Percentiles rank a stretch among this genome's conserved stretches.
These are phyloP conservation scores for Sequoia sempervirens DNA, from an alignment of 75 land plant genomes.

Conservation along the genomic window DNA sequence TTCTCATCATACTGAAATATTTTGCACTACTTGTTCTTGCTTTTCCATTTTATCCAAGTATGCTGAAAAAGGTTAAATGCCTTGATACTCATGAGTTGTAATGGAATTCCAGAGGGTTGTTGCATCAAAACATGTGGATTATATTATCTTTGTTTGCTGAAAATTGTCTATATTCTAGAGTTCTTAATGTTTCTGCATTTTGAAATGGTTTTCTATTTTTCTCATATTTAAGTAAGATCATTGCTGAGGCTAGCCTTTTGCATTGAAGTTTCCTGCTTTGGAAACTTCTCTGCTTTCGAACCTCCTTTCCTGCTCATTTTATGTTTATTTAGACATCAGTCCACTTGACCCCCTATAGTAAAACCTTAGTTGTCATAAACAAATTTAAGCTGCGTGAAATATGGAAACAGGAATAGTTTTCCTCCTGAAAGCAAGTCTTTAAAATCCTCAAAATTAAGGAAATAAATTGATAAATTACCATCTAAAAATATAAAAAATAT, in stretches of 20 bases:
- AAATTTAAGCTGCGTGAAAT: background rate
- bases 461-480: too few relatives aligned
- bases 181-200: background rate
- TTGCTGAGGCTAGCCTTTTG: background rate
- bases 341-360: too few relatives aligned
- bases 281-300: too few relatives aligned
- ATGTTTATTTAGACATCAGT: background rate
- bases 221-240: background rate
- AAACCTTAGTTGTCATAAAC: background rate
- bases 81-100: background rate
- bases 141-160: background rate
- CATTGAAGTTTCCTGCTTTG: background rate
- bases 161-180: background rate
- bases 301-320: background rate
- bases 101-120: background rate
- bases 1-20: constrained; percentile 4
- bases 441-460: background rate
- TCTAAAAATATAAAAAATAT: too few relatives aligned
- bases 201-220: background rate
- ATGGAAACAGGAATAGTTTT: too few relatives aligned
- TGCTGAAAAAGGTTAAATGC: background rate
- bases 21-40: background rate
- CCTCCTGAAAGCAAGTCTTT: background rate
- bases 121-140: background rate
- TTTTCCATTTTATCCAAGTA: background rate